Evolutionary conservation across 2,329 filamentous ascomycete genomes (phyloP).

Genomic region (Metarhizium rileyi): DNA sequence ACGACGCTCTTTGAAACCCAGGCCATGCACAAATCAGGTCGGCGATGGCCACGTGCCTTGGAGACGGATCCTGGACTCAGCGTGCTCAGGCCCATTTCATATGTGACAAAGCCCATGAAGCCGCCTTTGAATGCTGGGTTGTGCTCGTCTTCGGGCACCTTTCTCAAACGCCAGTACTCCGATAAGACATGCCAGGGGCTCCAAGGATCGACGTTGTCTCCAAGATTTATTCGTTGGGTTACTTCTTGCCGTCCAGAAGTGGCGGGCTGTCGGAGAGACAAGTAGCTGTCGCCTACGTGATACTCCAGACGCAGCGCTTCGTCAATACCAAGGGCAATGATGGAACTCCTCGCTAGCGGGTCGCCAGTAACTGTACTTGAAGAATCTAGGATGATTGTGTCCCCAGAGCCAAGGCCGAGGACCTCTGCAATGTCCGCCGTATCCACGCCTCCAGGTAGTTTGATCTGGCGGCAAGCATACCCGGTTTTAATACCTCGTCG

Average conservation of each 20-base stretch:
- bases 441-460: conserved; percentile 35
- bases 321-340: conserved; percentile 58
- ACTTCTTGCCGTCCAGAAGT: conserved; percentile 10
- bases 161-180: conserved; percentile 28
- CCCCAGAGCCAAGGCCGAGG: conserved; percentile 28
- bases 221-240: conserved; percentile 18
- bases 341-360: conserved; percentile 50
- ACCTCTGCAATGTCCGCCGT: conserved; percentile 46
- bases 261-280: conserved; percentile 17
- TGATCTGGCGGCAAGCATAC: conserved; percentile 33
- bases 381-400: conserved; percentile 50
- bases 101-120: conserved; percentile 75
- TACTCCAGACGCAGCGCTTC: conserved; percentile 49
- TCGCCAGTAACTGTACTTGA: conserved; percentile 40
- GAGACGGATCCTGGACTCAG: conserved; percentile 21
- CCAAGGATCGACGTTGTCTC: conserved; percentile 17
- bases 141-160: conserved; percentile 10
- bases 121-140: conserved; percentile 64
- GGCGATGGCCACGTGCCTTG: conserved; percentile 23
- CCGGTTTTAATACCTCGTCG: conserved; percentile 17
- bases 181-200: conserved; percentile 43
- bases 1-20: conserved; percentile 73
- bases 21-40: conserved; percentile 64
- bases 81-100: conserved; percentile 61
- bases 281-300: conserved; percentile 36